Conservation (phyloP, 2,329 filamentous ascomycete species). For the Paracamarosporium sp. region DNA sequence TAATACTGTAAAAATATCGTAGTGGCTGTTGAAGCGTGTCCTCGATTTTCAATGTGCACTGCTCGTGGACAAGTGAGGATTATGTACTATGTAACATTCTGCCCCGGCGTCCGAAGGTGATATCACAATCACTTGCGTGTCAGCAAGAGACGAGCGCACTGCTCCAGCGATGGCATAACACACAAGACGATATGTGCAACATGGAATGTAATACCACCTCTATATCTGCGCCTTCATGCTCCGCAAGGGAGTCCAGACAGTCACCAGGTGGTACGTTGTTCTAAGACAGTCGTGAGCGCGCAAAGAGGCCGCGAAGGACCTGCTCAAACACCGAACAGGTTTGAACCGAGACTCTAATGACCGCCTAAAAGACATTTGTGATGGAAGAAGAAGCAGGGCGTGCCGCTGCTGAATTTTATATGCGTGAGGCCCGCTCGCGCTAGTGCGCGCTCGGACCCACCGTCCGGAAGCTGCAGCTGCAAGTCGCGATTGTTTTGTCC, state of each 20-base stretch:
- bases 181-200: background rate
- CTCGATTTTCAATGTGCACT: background rate
- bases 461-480: slow-evolving; percentile 15
- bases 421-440: slow-evolving; percentile 26
- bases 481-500: slow-evolving; percentile 31
- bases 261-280: slow-evolving; percentile 68
- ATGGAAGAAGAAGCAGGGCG: slow-evolving; percentile 52
- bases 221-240: slow-evolving; percentile 51
- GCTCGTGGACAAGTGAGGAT: no score
- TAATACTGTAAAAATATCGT: background rate
- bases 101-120: no score
- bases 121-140: background rate
- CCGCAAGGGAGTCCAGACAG: slow-evolving; percentile 58
- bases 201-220: slow-evolving; percentile 48
- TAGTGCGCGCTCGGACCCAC: slow-evolving; percentile 22
- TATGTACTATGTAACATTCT: no score
- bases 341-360: slow-evolving; percentile 99
- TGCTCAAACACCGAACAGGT: slow-evolving; percentile 89
- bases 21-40: background rate
- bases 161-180: background rate
- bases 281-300: slow-evolving; percentile 99
- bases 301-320: slow-evolving; percentile 77
- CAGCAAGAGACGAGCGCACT: background rate
- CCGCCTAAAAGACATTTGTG: slow-evolving; percentile 79
- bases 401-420: slow-evolving; percentile 21